Base-by-base conservation (phyloP, 768 basidiomycete genomes). In the Galerina sulciceps region DNA sequence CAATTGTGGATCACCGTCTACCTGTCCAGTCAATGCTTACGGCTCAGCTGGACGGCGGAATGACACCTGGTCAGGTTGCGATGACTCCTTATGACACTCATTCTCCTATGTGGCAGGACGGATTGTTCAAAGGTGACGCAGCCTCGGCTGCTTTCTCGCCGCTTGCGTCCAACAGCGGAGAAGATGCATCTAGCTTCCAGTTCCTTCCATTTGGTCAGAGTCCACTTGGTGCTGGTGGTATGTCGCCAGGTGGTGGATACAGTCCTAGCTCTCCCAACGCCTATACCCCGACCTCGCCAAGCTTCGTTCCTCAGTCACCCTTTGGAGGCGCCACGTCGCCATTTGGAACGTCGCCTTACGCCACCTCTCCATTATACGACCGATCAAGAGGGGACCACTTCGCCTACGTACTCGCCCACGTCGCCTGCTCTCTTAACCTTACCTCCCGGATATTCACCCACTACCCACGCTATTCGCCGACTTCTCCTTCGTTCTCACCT, bases 11-110 rank as follows among this genome's bases (percentile, higher is more conserved):
- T 72, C 94, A 96, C 69, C 91, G 95, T 22, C 79, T 97, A 15
- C 94, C 94, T 0, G 89, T 92, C 3, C 91, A 92, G 65, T 86
- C 84, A 8, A 87, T 91, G 83, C 78, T 94, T 48, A 84, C 88
- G 6, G 86, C 89, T 3, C 90, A 89, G 55, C 82, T 85, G 2
- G 94, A 95, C 48, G 92, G 91, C 23, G 93, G 90, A 18, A 95
- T 95, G 86, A 94, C 93, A 0, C 93, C 93, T 2, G 92, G 91
- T 20, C 90, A 92, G 68, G 92, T 93, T 8, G 93, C 90, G 9
- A 94, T 94, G 91, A 99, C 97, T 1, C 97, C 97, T 4, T 99
- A 99, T 71, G 95, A 96, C 71, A 90, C 86, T 53, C 92, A 93
- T 67, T 91, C 93, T 14, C 94, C 94, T 4, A 84, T 88, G 65